These are phyloP conservation scores for Rhodotorula taiwanensis DNA, from an alignment of 768 basidiomycete genomes.

Conservation along the genomic window DNA sequence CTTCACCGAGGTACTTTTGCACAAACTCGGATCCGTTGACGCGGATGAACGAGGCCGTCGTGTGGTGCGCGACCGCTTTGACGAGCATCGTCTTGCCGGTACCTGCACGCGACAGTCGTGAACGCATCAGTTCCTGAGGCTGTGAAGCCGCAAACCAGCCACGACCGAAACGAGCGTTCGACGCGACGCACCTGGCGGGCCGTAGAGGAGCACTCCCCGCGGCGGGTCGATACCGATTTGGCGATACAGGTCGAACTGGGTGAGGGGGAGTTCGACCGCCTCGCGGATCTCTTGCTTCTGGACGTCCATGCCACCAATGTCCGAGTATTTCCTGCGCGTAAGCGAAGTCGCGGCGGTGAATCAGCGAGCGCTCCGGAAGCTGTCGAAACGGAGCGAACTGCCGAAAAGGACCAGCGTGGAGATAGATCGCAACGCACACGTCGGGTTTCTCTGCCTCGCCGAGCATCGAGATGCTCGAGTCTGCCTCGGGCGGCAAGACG, in stretches of 20 bases:
- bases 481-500: slow-evolving; percentile 95
- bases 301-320: slow-evolving; percentile 92
- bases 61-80: slow-evolving; percentile 98
- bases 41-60: slow-evolving; percentile 93
- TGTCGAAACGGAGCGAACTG: no score
- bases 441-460: slow-evolving; percentile 91
- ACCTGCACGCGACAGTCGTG: slow-evolving; percentile 50
- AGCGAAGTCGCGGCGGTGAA: no score
- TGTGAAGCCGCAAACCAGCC: no score
- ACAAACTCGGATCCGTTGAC: slow-evolving; percentile 98
- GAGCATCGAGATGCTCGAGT: slow-evolving; percentile 93
- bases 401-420: no score
- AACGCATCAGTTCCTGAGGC: no score
- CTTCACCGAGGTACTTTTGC: slow-evolving; percentile 98
- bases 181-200: slow-evolving; percentile 72
- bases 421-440: slow-evolving; percentile 48
- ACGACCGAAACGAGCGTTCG: no score
- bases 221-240: slow-evolving; percentile 99
- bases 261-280: slow-evolving; percentile 88
- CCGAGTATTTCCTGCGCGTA: slow-evolving; percentile 58
- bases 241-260: slow-evolving; percentile 96
- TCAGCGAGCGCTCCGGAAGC: no score
- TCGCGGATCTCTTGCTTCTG: slow-evolving; percentile 99
- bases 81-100: slow-evolving; percentile 99
- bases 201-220: slow-evolving; percentile 89